These are phyloP conservation scores for Monosporascus sp. DNA, from an alignment of 2,329 filamentous ascomycete genomes.

Conservation along the genomic window DNA sequence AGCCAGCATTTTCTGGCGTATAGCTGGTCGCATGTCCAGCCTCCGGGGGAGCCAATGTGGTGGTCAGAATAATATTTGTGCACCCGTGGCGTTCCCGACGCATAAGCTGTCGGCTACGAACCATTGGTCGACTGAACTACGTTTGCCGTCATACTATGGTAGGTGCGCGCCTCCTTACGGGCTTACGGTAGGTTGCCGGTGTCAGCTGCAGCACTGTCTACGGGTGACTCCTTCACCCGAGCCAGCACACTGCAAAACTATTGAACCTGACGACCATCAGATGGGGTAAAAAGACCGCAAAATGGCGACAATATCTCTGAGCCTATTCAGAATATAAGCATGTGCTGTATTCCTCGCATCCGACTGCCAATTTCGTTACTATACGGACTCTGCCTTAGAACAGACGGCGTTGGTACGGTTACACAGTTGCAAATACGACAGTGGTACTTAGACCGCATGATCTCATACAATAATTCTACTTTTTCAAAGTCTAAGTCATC, in stretches of 20 bases:
- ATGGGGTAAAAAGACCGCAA: no score
- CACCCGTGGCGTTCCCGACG: neutral
- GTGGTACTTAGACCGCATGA: no score
- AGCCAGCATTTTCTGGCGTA: neutral
- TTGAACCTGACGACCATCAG: no score
- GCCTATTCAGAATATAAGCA: no score
- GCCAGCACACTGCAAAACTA: neutral
- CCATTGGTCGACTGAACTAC: neutral
- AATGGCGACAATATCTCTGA: no score
- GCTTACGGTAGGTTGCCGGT: neutral
- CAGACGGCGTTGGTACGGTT: no score
- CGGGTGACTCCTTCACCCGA: neutral
- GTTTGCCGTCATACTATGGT: neutral
- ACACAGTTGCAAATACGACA: no score
- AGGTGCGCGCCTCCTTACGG: neutral
- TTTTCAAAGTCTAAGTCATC: no score
- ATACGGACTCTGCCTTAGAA: no score
- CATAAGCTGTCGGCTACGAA: neutral
- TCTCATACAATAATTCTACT: no score
- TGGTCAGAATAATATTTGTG: neutral
- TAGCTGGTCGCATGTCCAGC: neutral
- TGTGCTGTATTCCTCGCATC: no score
- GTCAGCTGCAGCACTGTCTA: neutral
- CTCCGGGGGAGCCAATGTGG: neutral
- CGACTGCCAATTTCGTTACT: no score